phyloP scores from a whole-genome alignment of 345 rosid genomes.

The Iberis pinnata region DNA sequence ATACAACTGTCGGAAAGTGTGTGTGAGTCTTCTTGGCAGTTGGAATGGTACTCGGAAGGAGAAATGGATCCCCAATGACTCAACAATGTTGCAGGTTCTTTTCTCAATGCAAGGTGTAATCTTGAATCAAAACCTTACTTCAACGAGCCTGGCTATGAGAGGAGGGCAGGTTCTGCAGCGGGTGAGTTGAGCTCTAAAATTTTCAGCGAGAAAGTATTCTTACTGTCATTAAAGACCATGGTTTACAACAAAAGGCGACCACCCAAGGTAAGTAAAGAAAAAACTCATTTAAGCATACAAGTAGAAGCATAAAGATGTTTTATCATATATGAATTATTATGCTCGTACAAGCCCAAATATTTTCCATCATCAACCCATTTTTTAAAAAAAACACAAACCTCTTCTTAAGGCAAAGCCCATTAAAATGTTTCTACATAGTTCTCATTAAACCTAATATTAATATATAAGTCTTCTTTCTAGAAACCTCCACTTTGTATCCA shows the following conservation, averaged over 20 bases:
- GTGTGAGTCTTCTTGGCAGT: slow-evolving; percentile 89
- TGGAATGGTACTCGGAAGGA: slow-evolving; percentile 73
- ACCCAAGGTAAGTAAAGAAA: slow-evolving; percentile 52
- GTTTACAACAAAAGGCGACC: slow-evolving; percentile 57
- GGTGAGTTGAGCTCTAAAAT: slow-evolving; percentile 44
- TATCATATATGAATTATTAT: too few species aligned
- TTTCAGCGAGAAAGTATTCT: slow-evolving; percentile 60
- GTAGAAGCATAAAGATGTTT: neutral
- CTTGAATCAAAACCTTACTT: slow-evolving; percentile 75
- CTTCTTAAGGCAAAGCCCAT: too few species aligned
- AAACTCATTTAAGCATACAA: neutral
- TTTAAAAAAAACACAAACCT: too few species aligned
- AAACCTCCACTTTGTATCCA: too few species aligned
- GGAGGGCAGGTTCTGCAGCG: slow-evolving; percentile 27
- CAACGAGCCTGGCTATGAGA: slow-evolving; percentile 79
- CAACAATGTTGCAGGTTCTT: slow-evolving; percentile 83
- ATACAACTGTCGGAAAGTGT: slow-evolving; percentile 67
- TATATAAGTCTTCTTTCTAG: too few species aligned
- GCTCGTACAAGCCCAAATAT: too few species aligned
- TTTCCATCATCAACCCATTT: too few species aligned
- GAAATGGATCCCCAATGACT: slow-evolving; percentile 72
- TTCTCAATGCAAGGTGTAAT: slow-evolving; percentile 91
- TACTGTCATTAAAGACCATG: slow-evolving; percentile 69
- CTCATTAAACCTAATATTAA: too few species aligned
- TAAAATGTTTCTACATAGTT: too few species aligned